phyloP scores from a whole-genome alignment of 78 protist genomes.

The Blattamonas nauphoetae region DNA sequence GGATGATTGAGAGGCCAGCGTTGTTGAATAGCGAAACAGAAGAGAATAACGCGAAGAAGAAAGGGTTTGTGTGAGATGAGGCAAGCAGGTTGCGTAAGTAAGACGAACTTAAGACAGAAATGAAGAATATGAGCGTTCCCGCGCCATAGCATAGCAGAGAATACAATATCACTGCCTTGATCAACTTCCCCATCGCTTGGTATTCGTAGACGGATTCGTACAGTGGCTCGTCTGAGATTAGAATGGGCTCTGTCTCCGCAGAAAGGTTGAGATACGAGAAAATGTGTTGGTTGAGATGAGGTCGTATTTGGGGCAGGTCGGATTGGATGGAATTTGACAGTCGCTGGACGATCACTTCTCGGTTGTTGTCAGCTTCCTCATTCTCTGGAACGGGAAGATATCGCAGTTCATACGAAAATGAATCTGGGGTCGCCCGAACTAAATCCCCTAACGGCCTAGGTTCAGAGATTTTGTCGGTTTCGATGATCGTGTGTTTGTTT shows the following conservation, averaged over 20 bases:
- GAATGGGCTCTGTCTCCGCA: not conserved
- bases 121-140: not conserved
- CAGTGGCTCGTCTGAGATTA: not conserved
- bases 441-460: too few species aligned
- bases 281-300: not conserved
- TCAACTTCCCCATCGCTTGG: not conserved
- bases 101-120: too few species aligned
- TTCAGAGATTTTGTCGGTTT: too few species aligned
- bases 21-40: conserved; percentile 21
- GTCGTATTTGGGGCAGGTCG: not conserved
- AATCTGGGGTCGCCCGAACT: too few species aligned
- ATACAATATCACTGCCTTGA: not conserved
- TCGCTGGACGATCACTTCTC: not conserved
- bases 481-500: not conserved
- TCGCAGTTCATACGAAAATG: too few species aligned
- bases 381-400: too few species aligned
- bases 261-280: not conserved
- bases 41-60: not conserved
- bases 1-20: not conserved
- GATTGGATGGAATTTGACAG: not conserved
- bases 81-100: not conserved
- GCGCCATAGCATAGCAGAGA: not conserved
- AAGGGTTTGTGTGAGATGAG: not conserved
- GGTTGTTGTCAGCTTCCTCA: not conserved
- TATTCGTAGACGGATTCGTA: not conserved